Evolutionary conservation across 75 land plant genomes (phyloP).

Genomic region (Azolla pinnata): DNA sequence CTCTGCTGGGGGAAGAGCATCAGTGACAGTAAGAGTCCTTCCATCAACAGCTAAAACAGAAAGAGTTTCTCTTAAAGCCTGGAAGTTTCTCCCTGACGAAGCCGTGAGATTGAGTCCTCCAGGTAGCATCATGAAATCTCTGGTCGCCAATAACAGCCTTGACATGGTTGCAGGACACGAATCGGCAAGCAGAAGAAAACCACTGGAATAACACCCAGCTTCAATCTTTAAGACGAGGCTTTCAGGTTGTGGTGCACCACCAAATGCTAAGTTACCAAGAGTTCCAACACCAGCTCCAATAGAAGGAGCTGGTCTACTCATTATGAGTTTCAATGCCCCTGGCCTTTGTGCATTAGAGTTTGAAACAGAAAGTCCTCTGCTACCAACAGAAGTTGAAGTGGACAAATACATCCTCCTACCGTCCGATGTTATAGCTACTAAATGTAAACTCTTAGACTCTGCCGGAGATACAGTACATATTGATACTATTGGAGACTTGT

Average conservation of each 20-base stretch:
- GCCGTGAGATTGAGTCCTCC: slow-evolving; percentile 29
- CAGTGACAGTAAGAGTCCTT: slow-evolving; percentile 74
- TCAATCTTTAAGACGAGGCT: slow-evolving; percentile 75
- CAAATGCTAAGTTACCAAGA: slow-evolving; percentile 52
- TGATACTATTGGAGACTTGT: slow-evolving; percentile 64
- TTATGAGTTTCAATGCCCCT: slow-evolving; percentile 62
- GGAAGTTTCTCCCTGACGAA: slow-evolving; percentile 36
- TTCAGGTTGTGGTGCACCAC: slow-evolving; percentile 54
- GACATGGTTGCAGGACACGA: slow-evolving; percentile 62
- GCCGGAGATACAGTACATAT: slow-evolving; percentile 64
- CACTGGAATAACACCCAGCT: slow-evolving; percentile 72
- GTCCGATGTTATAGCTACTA: slow-evolving; percentile 94
- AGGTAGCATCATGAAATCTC: slow-evolving; percentile 42
- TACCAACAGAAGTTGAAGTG: slow-evolving; percentile 58
- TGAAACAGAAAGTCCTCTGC: slow-evolving; percentile 33
- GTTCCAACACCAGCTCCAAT: slow-evolving; percentile 52
- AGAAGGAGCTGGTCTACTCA: slow-evolving; percentile 89
- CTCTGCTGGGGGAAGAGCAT: slow-evolving; percentile 75
- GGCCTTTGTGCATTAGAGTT: slow-evolving; percentile 40
- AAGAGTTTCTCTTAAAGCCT: slow-evolving; percentile 72
- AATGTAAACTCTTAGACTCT: slow-evolving; percentile 88
- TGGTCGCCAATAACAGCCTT: slow-evolving; percentile 56
- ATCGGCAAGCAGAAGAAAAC: slow-evolving; percentile 78
- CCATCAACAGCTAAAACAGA: slow-evolving; percentile 68
- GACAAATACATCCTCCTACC: slow-evolving; percentile 89